A percentile compares a stretch with the other conserved stretches of the same genome.
Evolutionary conservation across 306 rosid genomes (phyloP).

Genomic region (Prunus mira): DNA sequence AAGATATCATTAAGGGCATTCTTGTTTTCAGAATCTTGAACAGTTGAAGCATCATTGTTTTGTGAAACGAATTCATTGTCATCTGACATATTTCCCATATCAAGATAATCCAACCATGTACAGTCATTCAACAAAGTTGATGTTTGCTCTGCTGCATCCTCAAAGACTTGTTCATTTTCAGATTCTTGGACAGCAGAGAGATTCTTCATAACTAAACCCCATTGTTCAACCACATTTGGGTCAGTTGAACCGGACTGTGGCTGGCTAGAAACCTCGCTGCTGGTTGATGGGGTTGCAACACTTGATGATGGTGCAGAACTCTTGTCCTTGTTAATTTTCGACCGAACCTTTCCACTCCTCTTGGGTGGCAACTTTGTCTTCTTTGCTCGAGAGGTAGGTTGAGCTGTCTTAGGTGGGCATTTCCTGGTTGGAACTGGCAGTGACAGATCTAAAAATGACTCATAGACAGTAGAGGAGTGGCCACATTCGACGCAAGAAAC

Average conservation of each 20-base stretch:
- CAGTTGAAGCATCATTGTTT: constrained; percentile 29
- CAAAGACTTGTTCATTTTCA: constrained; percentile 34
- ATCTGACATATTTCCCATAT: constrained; percentile 31
- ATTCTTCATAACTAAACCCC: constrained; percentile 31
- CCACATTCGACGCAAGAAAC: constrained; percentile 80
- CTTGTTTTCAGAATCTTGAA: constrained; percentile 41
- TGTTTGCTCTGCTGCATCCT: constrained; percentile 44
- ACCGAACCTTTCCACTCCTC: constrained; percentile 55
- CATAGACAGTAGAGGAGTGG: constrained; percentile 81
- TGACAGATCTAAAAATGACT: constrained; percentile 89
- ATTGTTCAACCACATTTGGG: constrained; percentile 32
- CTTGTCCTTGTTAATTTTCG: constrained; percentile 45
- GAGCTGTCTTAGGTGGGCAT: constrained; percentile 57
- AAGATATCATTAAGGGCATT: constrained; percentile 32
- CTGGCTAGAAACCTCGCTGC: constrained; percentile 42
- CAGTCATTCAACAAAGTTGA: constrained; percentile 36
- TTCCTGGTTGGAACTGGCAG: constrained; percentile 87
- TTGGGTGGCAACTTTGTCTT: constrained; percentile 70
- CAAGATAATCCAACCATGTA: constrained; percentile 86
- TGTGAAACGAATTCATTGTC: constrained; percentile 35
- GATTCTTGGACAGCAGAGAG: constrained; percentile 41
- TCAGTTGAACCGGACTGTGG: constrained; percentile 38
- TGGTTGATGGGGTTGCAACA: constrained; percentile 37
- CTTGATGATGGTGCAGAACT: constrained; percentile 36
- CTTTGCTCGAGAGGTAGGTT: constrained; percentile 48